A percentile compares a stretch with the other conserved stretches of the same genome.
These are phyloP conservation scores for Oryza punctata DNA, from an alignment of 176 grass and related monocot species.

Conservation along the genomic window DNA sequence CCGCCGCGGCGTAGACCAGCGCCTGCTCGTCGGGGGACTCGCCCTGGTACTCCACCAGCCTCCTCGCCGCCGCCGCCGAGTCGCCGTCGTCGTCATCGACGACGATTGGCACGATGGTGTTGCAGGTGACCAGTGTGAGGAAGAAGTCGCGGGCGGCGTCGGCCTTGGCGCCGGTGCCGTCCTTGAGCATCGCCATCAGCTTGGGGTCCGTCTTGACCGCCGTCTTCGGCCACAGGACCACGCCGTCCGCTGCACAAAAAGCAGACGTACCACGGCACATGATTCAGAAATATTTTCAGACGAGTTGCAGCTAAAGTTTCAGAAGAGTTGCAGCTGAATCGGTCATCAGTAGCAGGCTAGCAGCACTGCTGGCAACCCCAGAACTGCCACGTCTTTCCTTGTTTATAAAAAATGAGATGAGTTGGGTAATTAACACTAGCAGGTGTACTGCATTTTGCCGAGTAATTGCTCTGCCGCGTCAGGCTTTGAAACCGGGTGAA, in stretches of 20 bases:
- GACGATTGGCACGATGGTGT: slow-evolving; percentile 86
- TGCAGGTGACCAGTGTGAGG: slow-evolving; percentile 75
- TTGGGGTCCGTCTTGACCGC: slow-evolving; percentile 61
- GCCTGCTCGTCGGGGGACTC: slow-evolving; percentile 96
- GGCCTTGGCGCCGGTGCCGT: slow-evolving; percentile 46
- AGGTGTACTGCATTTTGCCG: background rate
- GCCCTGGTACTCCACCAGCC: slow-evolving; percentile 82
- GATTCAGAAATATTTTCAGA: background rate
- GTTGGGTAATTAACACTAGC: background rate
- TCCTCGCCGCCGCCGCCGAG: background rate
- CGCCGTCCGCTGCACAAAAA: slow-evolving; percentile 27
- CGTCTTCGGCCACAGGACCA: slow-evolving; percentile 50
- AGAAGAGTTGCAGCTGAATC: background rate
- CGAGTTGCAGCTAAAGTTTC: background rate
- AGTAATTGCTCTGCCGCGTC: slow-evolving; percentile 3
- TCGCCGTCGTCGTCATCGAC: background rate
- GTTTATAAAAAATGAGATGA: background rate
- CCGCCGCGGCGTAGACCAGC: slow-evolving; percentile 82
- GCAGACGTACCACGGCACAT: background rate
- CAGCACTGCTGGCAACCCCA: too few relatives aligned
- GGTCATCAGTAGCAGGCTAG: too few relatives aligned
- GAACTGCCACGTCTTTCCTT: background rate
- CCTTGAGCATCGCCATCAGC: slow-evolving; percentile 47
- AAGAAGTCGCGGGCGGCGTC: slow-evolving; percentile 67
- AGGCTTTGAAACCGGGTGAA: background rate